Evolutionary conservation across 73 alveolate genomes (phyloP).

Genomic region (Symbiodinium pilosum): DNA sequence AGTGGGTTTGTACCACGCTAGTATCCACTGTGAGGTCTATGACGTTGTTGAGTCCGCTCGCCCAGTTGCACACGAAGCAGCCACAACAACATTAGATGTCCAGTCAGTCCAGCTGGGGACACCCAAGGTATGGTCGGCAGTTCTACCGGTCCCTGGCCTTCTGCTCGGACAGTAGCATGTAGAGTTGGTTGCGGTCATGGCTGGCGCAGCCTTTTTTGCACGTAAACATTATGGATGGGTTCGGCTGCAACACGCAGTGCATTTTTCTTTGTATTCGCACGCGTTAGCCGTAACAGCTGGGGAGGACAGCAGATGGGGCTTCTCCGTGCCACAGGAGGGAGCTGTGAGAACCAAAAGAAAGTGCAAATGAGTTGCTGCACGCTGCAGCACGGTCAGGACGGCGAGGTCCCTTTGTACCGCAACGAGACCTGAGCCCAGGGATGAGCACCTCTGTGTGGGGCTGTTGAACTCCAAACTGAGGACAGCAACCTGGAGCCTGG

Average conservation of each 20-base stretch:
- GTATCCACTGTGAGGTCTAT: neutral
- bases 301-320: neutral
- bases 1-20: neutral
- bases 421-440: neutral
- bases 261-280: too few species aligned
- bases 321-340: neutral
- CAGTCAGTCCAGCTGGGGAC: neutral
- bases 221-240: too few species aligned
- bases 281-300: too few species aligned
- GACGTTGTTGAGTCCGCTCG: constrained; percentile 3
- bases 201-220: too few species aligned
- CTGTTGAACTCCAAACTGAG: too few species aligned
- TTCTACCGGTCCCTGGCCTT: neutral
- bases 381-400: too few species aligned
- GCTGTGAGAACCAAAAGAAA: too few species aligned
- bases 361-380: too few species aligned
- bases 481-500: neutral
- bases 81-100: too few species aligned
- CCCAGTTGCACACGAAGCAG: neutral
- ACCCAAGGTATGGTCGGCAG: neutral
- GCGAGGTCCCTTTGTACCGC: neutral
- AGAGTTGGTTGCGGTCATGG: too few species aligned
- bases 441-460: too few species aligned
- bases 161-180: constrained; percentile 3
- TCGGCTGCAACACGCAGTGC: too few species aligned